phyloP scores from a whole-genome alignment of 257 asterid genomes.

The Haberlea rhodopensis region DNA sequence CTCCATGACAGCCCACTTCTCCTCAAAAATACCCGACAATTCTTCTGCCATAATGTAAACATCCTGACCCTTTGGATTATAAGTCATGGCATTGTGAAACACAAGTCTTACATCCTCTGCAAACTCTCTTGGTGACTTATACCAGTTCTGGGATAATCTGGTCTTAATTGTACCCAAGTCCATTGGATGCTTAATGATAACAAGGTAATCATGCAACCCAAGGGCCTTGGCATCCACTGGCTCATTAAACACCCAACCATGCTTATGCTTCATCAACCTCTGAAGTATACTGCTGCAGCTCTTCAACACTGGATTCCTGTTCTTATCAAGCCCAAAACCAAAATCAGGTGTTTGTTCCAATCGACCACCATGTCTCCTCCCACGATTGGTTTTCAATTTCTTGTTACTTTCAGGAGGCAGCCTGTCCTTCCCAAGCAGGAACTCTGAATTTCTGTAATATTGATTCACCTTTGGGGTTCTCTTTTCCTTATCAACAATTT shows the following conservation, averaged over 20 bases:
- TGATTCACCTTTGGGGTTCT: constrained; percentile 93
- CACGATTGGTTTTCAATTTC: constrained; percentile 56
- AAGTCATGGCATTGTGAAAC: constrained; percentile 86
- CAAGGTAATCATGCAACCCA: constrained; percentile 73
- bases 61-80: constrained; percentile 89
- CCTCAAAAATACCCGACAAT: constrained; percentile 64
- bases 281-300: constrained; percentile 71
- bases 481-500: constrained; percentile 74
- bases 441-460: constrained; percentile 76
- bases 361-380: constrained; percentile 48
- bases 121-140: constrained; percentile 69
- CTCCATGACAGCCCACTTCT: constrained; percentile 76
- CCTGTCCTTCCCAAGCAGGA: constrained; percentile 85
- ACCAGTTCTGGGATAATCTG: constrained; percentile 56
- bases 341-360: constrained; percentile 37
- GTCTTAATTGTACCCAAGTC: constrained; percentile 84
- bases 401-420: constrained; percentile 81
- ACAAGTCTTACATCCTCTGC: constrained; percentile 91
- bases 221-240: constrained; percentile 72
- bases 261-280: constrained; percentile 84
- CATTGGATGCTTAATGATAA: constrained; percentile 78
- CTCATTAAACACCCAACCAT: constrained; percentile 82
- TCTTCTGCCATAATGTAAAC: constrained; percentile 83
- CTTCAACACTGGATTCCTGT: constrained; percentile 34
- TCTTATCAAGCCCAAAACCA: constrained; percentile 50